Percentiles rank a stretch among this genome's conserved stretches.
These are phyloP conservation scores for Neonectria ditissima DNA, from an alignment of 2,329 filamentous ascomycete species.

Conservation along the genomic window DNA sequence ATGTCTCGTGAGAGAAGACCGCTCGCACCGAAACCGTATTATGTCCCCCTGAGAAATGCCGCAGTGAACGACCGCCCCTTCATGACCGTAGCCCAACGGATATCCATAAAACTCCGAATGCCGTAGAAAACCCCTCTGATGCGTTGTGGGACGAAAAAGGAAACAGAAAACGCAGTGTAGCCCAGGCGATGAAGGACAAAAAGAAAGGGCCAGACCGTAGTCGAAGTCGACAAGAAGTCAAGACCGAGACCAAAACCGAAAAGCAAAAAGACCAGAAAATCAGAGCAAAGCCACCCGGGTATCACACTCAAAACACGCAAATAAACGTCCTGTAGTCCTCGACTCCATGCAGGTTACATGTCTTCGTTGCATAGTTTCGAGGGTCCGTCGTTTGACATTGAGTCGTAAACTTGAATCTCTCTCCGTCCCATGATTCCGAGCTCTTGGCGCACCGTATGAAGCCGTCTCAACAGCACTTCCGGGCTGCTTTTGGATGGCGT, in stretches of 20 bases:
- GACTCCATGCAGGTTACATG: constrained; percentile 7
- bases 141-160: constrained; percentile 25
- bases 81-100: constrained; percentile 26
- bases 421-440: constrained; percentile 3
- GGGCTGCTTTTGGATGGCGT: constrained; percentile 39
- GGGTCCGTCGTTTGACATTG: not conserved
- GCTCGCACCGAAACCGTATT: constrained; percentile 29
- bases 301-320: constrained; percentile 40
- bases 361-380: constrained; percentile 6
- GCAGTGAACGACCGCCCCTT: constrained; percentile 33
- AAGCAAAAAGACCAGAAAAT: constrained; percentile 31
- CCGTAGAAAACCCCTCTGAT: constrained; percentile 28
- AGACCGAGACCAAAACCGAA: constrained; percentile 26
- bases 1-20: constrained; percentile 36
- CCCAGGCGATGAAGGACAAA: constrained; percentile 8
- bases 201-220: constrained; percentile 20
- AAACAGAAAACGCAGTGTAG: constrained; percentile 9
- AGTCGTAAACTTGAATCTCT: constrained; percentile 1
- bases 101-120: constrained; percentile 40
- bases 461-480: constrained; percentile 47
- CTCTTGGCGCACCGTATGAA: not conserved
- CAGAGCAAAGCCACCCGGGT: constrained; percentile 36
- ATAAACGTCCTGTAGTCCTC: constrained; percentile 20
- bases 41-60: constrained; percentile 39
- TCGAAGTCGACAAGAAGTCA: constrained; percentile 29